Evolutionary conservation across 768 basidiomycete species (phyloP).

Genomic region (Solioccasus polychromus): DNA sequence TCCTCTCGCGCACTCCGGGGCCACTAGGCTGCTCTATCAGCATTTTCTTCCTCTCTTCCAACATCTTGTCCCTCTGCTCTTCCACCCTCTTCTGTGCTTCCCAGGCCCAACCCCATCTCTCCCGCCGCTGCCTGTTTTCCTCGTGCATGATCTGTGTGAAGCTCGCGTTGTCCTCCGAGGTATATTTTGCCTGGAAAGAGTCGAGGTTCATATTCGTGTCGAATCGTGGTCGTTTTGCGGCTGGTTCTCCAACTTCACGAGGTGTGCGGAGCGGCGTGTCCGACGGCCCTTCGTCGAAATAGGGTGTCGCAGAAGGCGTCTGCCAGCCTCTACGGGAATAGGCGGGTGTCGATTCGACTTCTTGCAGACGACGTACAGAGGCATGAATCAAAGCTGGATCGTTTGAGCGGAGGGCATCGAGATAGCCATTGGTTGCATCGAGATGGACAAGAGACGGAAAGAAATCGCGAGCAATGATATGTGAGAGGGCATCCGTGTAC

Average conservation of each 20-base stretch:
- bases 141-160: slow-evolving; percentile 90
- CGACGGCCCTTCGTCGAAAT: slow-evolving; percentile 48
- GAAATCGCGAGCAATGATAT: slow-evolving; percentile 96
- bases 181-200: slow-evolving; percentile 85
- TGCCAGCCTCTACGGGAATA: slow-evolving; percentile 32
- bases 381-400: slow-evolving; percentile 76
- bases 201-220: slow-evolving; percentile 70
- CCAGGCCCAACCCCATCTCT: slow-evolving; percentile 91
- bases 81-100: slow-evolving; percentile 85
- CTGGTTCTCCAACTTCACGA: slow-evolving; percentile 39
- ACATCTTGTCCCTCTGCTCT: slow-evolving; percentile 57
- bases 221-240: slow-evolving; percentile 56
- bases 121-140: slow-evolving; percentile 80
- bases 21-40: slow-evolving; percentile 65
- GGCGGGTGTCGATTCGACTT: slow-evolving; percentile 53
- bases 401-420: slow-evolving; percentile 72
- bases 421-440: slow-evolving; percentile 84
- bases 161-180: slow-evolving; percentile 96
- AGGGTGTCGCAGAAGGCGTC: slow-evolving; percentile 66
- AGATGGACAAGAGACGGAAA: slow-evolving; percentile 91
- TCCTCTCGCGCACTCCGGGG: slow-evolving; percentile 65
- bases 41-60: slow-evolving; percentile 66
- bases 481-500: slow-evolving; percentile 85
- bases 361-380: slow-evolving; percentile 71
- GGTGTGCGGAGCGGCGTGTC: slow-evolving; percentile 66